A percentile compares a stretch with the other conserved stretches of the same genome.
Conservation (phyloP, 352 stramenopile genomes). For the Pythium volutum region DNA sequence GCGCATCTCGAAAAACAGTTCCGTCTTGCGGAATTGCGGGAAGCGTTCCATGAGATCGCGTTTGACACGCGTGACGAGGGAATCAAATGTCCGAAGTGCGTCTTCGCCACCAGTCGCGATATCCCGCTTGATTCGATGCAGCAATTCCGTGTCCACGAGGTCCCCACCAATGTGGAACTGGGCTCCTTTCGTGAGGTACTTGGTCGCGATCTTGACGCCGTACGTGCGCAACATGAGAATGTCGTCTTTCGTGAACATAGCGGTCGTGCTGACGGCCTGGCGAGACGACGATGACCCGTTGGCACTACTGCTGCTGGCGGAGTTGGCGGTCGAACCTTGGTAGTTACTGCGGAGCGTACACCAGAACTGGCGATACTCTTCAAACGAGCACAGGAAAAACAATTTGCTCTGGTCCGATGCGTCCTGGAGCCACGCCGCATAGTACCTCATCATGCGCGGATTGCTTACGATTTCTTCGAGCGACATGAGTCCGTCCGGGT, state of each 20-base stretch:
- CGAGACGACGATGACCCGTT: conserved; percentile 15
- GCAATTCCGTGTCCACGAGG: conserved; percentile 57
- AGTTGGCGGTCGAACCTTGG: conserved; percentile 1
- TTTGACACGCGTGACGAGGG: conserved; percentile 73
- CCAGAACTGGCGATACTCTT: conserved; percentile 42
- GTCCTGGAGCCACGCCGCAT: conserved; percentile 35
- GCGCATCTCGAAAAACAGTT: conserved; percentile 79
- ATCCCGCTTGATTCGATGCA: conserved; percentile 74
- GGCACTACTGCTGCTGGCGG: neutral
- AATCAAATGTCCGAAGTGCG: conserved; percentile 77
- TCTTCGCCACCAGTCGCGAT: conserved; percentile 75
- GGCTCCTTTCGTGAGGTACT: conserved; percentile 74
- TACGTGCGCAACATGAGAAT: conserved; percentile 82
- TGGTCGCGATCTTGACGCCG: conserved; percentile 84
- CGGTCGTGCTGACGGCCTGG: conserved; percentile 23
- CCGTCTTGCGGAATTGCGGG: conserved; percentile 73
- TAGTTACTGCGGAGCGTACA: conserved; percentile 32
- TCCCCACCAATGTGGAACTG: conserved; percentile 75
- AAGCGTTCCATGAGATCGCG: conserved; percentile 78
- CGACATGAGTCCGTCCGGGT: conserved; percentile 26
- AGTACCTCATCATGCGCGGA: conserved; percentile 49
- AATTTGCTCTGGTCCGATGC: conserved; percentile 38
- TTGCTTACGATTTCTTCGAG: conserved; percentile 43
- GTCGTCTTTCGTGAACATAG: conserved; percentile 77
- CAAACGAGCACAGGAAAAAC: conserved; percentile 42